A percentile compares a stretch with the other conserved stretches of the same genome.
These are phyloP conservation scores for Parietichytrium sp. DNA, from an alignment of 108 stramenopile genomes.

Conservation along the genomic window DNA sequence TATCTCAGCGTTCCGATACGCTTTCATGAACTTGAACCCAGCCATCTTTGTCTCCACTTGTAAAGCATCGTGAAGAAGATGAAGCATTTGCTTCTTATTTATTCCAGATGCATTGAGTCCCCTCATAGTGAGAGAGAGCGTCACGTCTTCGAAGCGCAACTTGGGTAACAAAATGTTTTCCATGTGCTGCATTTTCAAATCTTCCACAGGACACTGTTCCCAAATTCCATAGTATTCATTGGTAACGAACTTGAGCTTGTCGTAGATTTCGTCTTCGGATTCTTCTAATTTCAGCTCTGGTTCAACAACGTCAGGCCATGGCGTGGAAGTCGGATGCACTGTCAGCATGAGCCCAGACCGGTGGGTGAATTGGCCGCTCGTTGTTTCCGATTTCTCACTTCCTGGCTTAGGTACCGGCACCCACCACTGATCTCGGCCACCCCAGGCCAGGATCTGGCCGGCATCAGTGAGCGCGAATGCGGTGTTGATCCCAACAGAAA, in stretches of 20 bases:
- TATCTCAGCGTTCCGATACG: constrained; percentile 56
- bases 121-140: constrained; percentile 57
- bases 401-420: constrained; percentile 43
- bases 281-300: neutral
- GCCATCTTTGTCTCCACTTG: neutral
- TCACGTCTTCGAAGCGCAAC: constrained; percentile 47
- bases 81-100: constrained; percentile 52
- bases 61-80: neutral
- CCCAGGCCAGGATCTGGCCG: constrained; percentile 64
- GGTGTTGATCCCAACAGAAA: constrained; percentile 55
- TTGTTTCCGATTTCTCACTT: constrained; percentile 54
- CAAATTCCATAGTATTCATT: neutral
- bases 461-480: constrained; percentile 65
- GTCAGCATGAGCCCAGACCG: constrained; percentile 59
- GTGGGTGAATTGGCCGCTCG: constrained; percentile 65
- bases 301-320: constrained; percentile 10
- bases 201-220: neutral
- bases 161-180: constrained; percentile 43
- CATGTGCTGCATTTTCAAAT: constrained; percentile 32
- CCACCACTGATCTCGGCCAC: constrained; percentile 65
- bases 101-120: constrained; percentile 57
- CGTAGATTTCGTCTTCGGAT: constrained; percentile 13
- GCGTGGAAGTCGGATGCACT: constrained; percentile 43
- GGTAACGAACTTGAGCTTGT: neutral
- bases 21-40: constrained; percentile 48